phyloP scores from a whole-genome alignment of 176 grass and related monocot genomes.

The Ananas comosus region DNA sequence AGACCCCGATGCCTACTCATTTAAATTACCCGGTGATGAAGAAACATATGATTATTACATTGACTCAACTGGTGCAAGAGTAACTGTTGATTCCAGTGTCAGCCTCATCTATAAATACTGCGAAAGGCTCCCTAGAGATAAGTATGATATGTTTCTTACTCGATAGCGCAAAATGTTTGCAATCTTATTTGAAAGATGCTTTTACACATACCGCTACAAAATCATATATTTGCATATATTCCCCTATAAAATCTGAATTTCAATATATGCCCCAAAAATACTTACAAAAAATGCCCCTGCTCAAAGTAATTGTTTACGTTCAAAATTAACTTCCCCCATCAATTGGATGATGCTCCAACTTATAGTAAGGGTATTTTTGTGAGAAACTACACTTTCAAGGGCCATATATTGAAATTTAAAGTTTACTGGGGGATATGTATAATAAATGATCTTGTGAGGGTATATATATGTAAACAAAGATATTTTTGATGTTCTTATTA shows the following conservation, averaged over 20 bases:
- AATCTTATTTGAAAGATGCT: no score
- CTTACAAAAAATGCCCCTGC: no score
- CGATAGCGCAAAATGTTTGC: no score
- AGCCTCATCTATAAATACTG: constrained; percentile 54
- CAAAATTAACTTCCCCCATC: no score
- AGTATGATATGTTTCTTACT: constrained; percentile 35
- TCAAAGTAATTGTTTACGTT: no score
- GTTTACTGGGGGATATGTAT: not conserved
- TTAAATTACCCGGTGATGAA: constrained; percentile 27
- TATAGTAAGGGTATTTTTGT: no score
- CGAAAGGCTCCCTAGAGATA: constrained; percentile 60
- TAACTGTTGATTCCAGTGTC: constrained; percentile 61
- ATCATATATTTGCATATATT: not conserved
- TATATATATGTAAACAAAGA: no score
- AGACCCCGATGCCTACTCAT: constrained; percentile 30
- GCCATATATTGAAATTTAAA: no score
- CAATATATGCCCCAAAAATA: no score
- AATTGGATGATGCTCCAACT: no score
- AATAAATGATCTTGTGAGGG: not conserved
- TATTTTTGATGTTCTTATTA: no score
- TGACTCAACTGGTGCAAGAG: constrained; percentile 61
- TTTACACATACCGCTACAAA: constrained; percentile 7
- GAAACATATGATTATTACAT: constrained; percentile 63
- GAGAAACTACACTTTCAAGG: no score
- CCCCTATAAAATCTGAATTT: not conserved